Percentiles rank a stretch among this genome's conserved stretches.
phyloP scores from a whole-genome alignment of 176 grass and related monocot species.

The Carex scoparia region DNA sequence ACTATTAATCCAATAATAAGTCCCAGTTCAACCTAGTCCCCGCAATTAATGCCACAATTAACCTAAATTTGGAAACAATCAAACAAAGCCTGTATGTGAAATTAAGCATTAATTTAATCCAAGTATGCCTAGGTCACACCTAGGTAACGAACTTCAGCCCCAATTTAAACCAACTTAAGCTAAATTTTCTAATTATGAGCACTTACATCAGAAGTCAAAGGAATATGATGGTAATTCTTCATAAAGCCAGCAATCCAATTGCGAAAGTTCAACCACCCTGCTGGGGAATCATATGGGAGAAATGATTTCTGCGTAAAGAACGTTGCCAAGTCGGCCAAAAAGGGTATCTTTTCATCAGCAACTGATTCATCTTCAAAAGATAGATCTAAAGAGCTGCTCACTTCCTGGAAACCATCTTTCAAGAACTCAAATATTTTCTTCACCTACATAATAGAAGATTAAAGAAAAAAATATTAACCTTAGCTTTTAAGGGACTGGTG shows the following conservation, averaged over 20 bases:
- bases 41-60: slow-evolving; percentile 1
- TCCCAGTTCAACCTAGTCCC: background rate
- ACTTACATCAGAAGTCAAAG: slow-evolving; percentile 79
- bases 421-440: slow-evolving; percentile 98
- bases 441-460: slow-evolving; percentile 50
- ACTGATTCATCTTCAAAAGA: slow-evolving; percentile 95
- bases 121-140: background rate
- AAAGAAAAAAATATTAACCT: background rate
- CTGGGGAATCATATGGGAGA: slow-evolving; percentile 82
- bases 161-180: slow-evolving; percentile 3
- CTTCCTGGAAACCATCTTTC: slow-evolving; percentile 88
- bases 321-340: slow-evolving; percentile 83
- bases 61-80: background rate
- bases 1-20: background rate
- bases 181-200: background rate
- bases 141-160: background rate
- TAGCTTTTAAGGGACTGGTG: background rate
- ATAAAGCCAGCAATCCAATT: slow-evolving; percentile 91
- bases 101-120: background rate
- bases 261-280: slow-evolving; percentile 73
- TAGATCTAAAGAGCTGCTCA: slow-evolving; percentile 91
- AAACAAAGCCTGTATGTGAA: background rate
- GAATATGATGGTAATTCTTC: slow-evolving; percentile 97
- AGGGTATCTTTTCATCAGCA: slow-evolving; percentile 97
- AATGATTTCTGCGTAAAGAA: slow-evolving; percentile 75